These are phyloP conservation scores for Acrodontium crateriforme DNA, from an alignment of 2,329 filamentous ascomycete species.

Conservation along the genomic window DNA sequence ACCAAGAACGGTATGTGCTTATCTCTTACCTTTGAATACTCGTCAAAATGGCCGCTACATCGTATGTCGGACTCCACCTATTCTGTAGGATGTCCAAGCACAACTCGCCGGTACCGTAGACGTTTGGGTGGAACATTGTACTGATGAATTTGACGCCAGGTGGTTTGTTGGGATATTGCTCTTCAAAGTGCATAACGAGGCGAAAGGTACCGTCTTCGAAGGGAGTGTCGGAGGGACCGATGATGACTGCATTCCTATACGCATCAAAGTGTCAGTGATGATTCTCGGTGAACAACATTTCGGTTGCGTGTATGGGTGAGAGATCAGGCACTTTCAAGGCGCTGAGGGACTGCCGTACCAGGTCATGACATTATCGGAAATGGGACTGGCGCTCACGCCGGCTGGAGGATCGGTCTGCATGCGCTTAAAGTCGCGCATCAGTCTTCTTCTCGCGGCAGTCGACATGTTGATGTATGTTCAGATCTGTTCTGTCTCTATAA, in stretches of 20 bases:
- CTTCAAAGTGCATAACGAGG: constrained; percentile 97
- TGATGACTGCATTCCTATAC: constrained; percentile 90
- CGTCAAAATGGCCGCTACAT: constrained; percentile 90
- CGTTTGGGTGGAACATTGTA: constrained; percentile 98
- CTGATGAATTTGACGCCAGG: constrained; percentile 97
- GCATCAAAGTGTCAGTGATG: neutral
- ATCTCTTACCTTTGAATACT: constrained; percentile 77
- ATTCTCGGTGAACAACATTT: constrained; percentile 4
- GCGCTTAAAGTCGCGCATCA: constrained; percentile 99
- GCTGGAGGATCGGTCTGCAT: constrained; percentile 99
- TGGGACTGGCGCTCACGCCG: constrained; percentile 88
- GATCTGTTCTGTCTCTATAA: too few relatives aligned
- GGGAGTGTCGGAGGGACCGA: constrained; percentile 88
- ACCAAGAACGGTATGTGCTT: neutral
- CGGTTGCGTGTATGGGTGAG: neutral
- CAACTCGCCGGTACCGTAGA: constrained; percentile 91
- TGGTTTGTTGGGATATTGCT: constrained; percentile 97
- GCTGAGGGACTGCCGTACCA: constrained; percentile 52
- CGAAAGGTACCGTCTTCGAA: constrained; percentile 98
- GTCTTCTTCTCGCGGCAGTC: constrained; percentile 81
- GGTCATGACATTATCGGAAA: constrained; percentile 94
- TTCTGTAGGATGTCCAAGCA: constrained; percentile 97
- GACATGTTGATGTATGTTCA: constrained; percentile 71
- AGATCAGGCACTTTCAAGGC: neutral
- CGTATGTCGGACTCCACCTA: constrained; percentile 95